Percentiles rank a stretch among this genome's conserved stretches.
Evolutionary conservation across 1,284 basidiomycete species (phyloP).

Genomic region (Cystobasidium sp.): DNA sequence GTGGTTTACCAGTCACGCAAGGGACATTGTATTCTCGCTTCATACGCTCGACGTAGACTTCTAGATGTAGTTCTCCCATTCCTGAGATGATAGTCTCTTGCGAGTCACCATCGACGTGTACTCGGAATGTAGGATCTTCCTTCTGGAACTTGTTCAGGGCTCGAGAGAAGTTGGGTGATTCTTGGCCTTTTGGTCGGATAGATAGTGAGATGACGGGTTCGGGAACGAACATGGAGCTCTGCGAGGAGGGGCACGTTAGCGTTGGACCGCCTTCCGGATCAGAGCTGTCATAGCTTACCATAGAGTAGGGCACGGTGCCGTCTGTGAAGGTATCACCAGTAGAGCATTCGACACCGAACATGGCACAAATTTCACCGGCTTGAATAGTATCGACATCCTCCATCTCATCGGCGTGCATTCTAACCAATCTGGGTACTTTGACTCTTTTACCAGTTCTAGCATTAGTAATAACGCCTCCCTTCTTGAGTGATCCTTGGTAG

Average conservation of each 20-base stretch:
- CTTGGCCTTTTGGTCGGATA: conserved; percentile 87
- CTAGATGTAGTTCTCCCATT: conserved; percentile 98
- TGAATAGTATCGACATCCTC: conserved; percentile 96
- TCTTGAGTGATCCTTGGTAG: conserved; percentile 90
- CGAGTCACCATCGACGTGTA: conserved; percentile 90
- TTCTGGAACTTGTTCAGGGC: conserved; percentile 98
- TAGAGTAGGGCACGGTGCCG: conserved; percentile 80
- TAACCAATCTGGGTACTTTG: conserved; percentile 94
- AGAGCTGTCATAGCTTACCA: conserved; percentile 64
- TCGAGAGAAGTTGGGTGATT: conserved; percentile 93
- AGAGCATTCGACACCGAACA: conserved; percentile 98
- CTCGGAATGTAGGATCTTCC: conserved; percentile 98
- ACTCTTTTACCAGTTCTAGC: conserved; percentile 95
- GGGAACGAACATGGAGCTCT: conserved; percentile 98
- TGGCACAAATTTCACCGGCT: conserved; percentile 99
- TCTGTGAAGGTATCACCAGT: conserved; percentile 98
- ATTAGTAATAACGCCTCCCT: conserved; percentile 85
- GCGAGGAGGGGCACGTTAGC: conserved; percentile 9
- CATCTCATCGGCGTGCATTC: conserved; percentile 99
- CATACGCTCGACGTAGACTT: conserved; percentile 99
- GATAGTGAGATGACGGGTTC: conserved; percentile 97
- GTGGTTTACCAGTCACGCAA: conserved; percentile 92
- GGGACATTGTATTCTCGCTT: conserved; percentile 94
- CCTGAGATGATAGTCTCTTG: conserved; percentile 99
- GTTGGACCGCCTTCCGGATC: neutral